Base-by-base conservation (phyloP, 2,329 filamentous ascomycete genomes). In the Colletotrichum sp. region DNA sequence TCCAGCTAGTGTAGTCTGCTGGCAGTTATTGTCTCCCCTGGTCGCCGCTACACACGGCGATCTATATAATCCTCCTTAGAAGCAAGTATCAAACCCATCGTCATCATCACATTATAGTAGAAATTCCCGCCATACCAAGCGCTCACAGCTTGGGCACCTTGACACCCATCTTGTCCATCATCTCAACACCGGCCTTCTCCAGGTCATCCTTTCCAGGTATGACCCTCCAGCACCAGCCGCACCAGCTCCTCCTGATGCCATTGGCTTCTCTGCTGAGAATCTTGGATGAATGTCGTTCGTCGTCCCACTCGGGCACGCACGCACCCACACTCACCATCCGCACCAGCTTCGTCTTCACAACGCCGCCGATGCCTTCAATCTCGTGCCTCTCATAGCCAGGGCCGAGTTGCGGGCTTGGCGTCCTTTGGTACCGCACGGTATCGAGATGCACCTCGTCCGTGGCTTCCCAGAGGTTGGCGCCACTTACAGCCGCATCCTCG, bases 321-420 rank as follows among this genome's bases (percentile, higher is more conserved):
- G 94, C 94, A 1, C 96, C 96, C 1, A 98, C 93, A 75, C 90
- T 91, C 8, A 97, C 92, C 86, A 95, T 93, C 80, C 93, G 93
- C 80, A 97, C 95, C n/a, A 94, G 89, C 85, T 96, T 98, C 76
- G 93, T 94, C 88, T 98, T 98, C 69, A 98, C 92, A 16, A 94
- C 91, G 1, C 96, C 96, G 13, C 96, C 96, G 60, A 98, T 94
- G 3, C 96, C 96, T 81, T 98, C 95, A 76, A 98, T 94, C 84
- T 98, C 96, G 81, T 98, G 96, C 56, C 94, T 90, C 72, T 93
- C 90, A 81, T 98, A 98, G 5, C 96, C 96, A 0, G 94, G 89
- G 74, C 93, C 87, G 78, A 89, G 89, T 83, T 91, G 85, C 71
- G 84, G 80, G 22, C 86, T 88, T 16, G 88, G 87, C 30, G 88